Base-by-base conservation (phyloP, 129 eudicot species). In the Helianthus tuberosus region DNA sequence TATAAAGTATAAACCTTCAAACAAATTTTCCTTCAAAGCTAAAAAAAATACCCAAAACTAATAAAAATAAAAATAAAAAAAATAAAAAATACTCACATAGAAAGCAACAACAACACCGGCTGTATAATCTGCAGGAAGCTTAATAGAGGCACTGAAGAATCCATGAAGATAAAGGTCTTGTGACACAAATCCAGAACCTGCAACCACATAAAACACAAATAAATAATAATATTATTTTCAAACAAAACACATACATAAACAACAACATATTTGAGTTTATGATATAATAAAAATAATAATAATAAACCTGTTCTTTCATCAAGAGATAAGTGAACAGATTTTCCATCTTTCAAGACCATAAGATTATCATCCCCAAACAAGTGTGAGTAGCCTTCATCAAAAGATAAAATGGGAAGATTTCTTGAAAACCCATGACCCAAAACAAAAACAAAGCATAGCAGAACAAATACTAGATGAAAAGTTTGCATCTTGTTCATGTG, bases 41-140 rank as follows among this genome's bases (percentile, higher is more conserved):
- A 4, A 60, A 60, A 27, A 60, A 11, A 3, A 15, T 11, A 14
- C 2, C 46, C 8, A n/a, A 62, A 36, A 13, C 5, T 14, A 29
- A 35, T 14, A 36, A 36, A 61, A 61, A 32, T 2, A 32, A 61
- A 32, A 61, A 0, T 14, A 11, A 15, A 50, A 8, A 48, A 25
- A 68, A 76, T 11, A 84, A 23, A 29, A 78, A 64, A 72, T 20
- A 87, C 96, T 85, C 73, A 93, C 98, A 93, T 93, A 93, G 79
- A 93, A 93, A 32, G 98, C 98, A 77, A 93, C 97, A 41, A 93
- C 98, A 68, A 93, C 96, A 64, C 98, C 98, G 75, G 98, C 98
- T 16, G 96, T 90, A 73, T 93, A 93, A 86, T 93, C 96, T 57
- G 98, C 89, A 76, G 98, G 98, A 17, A 93, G 88, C 87, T 93